phyloP scores from a whole-genome alignment of 441 rosid genomes.

The Capsella rubella region DNA sequence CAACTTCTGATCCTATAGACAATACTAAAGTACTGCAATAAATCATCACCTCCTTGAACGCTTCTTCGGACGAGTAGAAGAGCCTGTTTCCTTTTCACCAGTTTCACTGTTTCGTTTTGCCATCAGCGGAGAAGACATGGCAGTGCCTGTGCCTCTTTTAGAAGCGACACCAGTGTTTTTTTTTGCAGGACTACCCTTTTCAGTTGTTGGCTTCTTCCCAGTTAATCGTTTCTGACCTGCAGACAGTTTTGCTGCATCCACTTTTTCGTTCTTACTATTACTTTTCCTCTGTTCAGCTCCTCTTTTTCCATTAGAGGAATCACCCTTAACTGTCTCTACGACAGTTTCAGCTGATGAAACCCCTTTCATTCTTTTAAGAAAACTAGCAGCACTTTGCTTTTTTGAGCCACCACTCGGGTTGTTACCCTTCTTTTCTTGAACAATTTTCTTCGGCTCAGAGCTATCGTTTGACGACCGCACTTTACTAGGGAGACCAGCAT shows the following conservation, averaged over 20 bases:
- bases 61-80: slow-evolving; percentile 46
- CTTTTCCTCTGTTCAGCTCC: slow-evolving; percentile 48
- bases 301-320: slow-evolving; percentile 44
- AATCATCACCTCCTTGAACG: slow-evolving; percentile 49
- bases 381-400: slow-evolving; percentile 54
- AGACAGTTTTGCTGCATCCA: slow-evolving; percentile 36
- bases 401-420: slow-evolving; percentile 39
- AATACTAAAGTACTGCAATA: slow-evolving; percentile 14
- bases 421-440: slow-evolving; percentile 47
- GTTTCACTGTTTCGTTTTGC: slow-evolving; percentile 46
- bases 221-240: slow-evolving; percentile 32
- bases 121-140: slow-evolving; percentile 19
- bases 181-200: slow-evolving; percentile 43
- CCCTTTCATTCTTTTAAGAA: slow-evolving; percentile 57
- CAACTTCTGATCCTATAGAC: slow-evolving; percentile 10
- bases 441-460: slow-evolving; percentile 43
- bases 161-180: slow-evolving; percentile 28
- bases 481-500: slow-evolving; percentile 40
- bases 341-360: slow-evolving; percentile 43
- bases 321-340: slow-evolving; percentile 21
- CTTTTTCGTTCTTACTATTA: slow-evolving; percentile 38
- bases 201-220: slow-evolving; percentile 37
- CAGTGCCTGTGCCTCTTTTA: slow-evolving; percentile 32
- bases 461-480: slow-evolving; percentile 40
- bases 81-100: slow-evolving; percentile 45